Evolutionary conservation across 1,284 basidiomycete species (phyloP), one percentile per base, ranked within the genome.

Genomic region (Pterulicium gracile): DNA sequence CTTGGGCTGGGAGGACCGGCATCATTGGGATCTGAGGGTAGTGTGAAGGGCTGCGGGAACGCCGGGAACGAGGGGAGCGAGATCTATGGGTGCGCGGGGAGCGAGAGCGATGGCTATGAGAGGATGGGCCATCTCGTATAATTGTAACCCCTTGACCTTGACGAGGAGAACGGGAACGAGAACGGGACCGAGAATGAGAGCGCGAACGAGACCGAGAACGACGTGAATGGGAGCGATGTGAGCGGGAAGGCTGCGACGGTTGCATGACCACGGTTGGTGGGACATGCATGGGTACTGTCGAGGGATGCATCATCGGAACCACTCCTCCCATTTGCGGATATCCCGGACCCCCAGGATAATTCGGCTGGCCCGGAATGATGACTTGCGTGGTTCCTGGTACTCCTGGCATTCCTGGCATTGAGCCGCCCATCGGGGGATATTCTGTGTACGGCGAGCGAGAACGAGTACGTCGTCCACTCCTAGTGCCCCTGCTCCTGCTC

Each of bases 91-190:
- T 24, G 43, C 49, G 43, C 15, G 56, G 57, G 14, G 58, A 60
- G 36, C 50, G 53, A 10, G 55, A 54, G 19, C 54, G 46, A 39
- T 54, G 23, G 50, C 55, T 27, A 48, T 48, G 44, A 44, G 46
- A 15, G 20, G 45, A 12, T 48, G 46, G 45, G 50, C 48, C 23
- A 52, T 40, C 44, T 51, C 32, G 24, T 47, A 47, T 45, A 40
- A 55, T 17, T 52, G 55, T 10, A 50, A 54, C 19, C 40, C 49
- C n/a, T 51, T 47, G 23, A 44, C 49, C 20, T 34, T 47, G 43
- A 32, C 32, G n/a, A 44, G 45, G 43, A 14, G 36, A 24, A 34
- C 47, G 59, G 12, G 62, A 61, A 44, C 52, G 53, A 35, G 59
- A 61, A 4, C 54, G 54, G 23, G 57, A 57, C 22, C 58, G 57